Evolutionary conservation across 192 early-diverging fungal species (phyloP).

Genomic region (Coemansia sp.): DNA sequence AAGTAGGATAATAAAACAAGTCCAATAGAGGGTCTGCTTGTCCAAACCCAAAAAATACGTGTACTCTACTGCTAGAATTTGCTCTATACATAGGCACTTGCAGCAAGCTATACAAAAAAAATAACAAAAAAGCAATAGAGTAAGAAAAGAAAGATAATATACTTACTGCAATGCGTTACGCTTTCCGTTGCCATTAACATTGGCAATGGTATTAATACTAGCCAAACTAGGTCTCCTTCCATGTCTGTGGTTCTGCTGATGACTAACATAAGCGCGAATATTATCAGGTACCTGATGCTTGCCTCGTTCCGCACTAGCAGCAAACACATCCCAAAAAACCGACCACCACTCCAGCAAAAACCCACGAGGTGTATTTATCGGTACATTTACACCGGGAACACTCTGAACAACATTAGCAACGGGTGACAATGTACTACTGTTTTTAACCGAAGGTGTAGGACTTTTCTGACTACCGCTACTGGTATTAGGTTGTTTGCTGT

Average conservation of each 20-base stretch:
- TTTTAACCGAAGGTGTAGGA: background rate
- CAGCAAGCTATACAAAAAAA: background rate
- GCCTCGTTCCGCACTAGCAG: conserved; percentile 23
- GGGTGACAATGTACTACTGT: background rate
- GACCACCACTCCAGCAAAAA: conserved; percentile 45
- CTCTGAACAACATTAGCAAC: conserved; percentile 1
- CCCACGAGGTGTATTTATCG: conserved; percentile 21
- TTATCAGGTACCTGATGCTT: conserved; percentile 15
- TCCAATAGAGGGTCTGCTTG: no score
- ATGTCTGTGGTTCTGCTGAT: conserved; percentile 23
- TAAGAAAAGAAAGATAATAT: conserved; percentile 6
- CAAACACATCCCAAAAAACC: conserved; percentile 41
- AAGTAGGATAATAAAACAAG: background rate
- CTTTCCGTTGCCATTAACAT: conserved; percentile 41
- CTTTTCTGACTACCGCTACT: background rate
- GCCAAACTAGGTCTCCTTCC: conserved; percentile 10
- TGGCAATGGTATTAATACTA: conserved; percentile 17
- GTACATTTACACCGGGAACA: conserved; percentile 24
- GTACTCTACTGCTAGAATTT: no score
- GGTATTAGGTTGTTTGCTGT: background rate
- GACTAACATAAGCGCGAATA: conserved; percentile 23
- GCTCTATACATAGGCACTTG: no score
- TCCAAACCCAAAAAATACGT: no score
- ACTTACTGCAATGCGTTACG: conserved; percentile 35
- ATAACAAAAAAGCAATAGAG: background rate